phyloP scores from a whole-genome alignment of 1,139 yeast genomes.

The Taphrina betulina region DNA sequence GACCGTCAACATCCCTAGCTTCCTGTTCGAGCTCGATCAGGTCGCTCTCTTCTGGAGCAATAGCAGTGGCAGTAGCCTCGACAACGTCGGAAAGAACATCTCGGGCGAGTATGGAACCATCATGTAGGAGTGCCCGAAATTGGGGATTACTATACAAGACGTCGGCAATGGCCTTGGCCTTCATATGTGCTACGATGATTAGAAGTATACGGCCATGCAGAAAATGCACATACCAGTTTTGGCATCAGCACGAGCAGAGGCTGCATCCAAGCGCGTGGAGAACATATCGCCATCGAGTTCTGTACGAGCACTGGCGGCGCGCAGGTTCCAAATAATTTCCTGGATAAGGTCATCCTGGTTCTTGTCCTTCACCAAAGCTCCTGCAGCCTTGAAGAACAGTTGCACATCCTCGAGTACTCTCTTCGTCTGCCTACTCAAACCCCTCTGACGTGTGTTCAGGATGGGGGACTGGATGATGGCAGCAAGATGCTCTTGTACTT shows the following conservation, averaged over 20 bases:
- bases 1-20: slow-evolving; percentile 28
- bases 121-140: slow-evolving; percentile 29
- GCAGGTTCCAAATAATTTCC: slow-evolving; percentile 26
- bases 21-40: slow-evolving; percentile 27
- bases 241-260: slow-evolving; percentile 24
- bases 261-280: slow-evolving; percentile 19
- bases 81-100: slow-evolving; percentile 31
- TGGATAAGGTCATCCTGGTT: slow-evolving; percentile 25
- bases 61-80: slow-evolving; percentile 28
- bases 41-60: slow-evolving; percentile 26
- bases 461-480: slow-evolving; percentile 21
- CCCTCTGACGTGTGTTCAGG: slow-evolving; percentile 24
- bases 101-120: slow-evolving; percentile 27
- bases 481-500: slow-evolving; percentile 23
- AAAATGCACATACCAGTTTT: slow-evolving; percentile 9
- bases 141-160: slow-evolving; percentile 31
- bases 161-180: slow-evolving; percentile 23
- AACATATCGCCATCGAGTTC: slow-evolving; percentile 21
- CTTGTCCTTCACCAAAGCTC: slow-evolving; percentile 24
- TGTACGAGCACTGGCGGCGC: slow-evolving; percentile 13
- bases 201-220: background rate
- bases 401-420: slow-evolving; percentile 23
- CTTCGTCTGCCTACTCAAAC: slow-evolving; percentile 22
- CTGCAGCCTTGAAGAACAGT: slow-evolving; percentile 11
- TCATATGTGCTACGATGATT: slow-evolving; percentile 10